Evolutionary conservation across 1,284 basidiomycete genomes (phyloP), one percentile per base, ranked within the genome.

Genomic region (Vanrija sp.): DNA sequence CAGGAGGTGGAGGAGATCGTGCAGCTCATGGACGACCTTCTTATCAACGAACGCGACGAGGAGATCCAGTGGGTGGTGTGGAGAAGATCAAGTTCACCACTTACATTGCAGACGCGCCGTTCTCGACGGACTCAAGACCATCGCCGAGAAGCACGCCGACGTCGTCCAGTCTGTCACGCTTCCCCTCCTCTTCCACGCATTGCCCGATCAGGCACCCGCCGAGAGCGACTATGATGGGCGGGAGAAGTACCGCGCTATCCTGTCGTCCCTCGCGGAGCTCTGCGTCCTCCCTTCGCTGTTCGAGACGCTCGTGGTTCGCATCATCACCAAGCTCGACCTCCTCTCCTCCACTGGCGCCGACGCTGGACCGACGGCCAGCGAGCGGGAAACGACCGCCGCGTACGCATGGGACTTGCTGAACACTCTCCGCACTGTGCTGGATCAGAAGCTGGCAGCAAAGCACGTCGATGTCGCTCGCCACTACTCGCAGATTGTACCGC

Each of bases 331-430:
- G 72, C 79, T 98, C 25, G 88, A 92, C 60, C 69, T 88, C 1
- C 73, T 74, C 14, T 57, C 83, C n/a, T 48, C 67, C 18, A 18
- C 44, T 3, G 26, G 29, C 3, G 38, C 46, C 7, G 19, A 39
- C 2, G 50, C 52, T 6, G 46, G 46, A 1, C 59, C 68, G 16
- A 65, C 64, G 15, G 61, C 58, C 19, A 49, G 26, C 15, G 79
- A 80, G 51, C 52, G 71, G 9, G 86, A 89, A 69, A 80, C 83
- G 14, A 78, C 73, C 18, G 83, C 87, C 1, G 88, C 90, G 10
- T 96, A 93, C 69, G 85, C 85, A 0, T 89, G 91, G 74, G 85
- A 91, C 29, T 80, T 96, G n/a, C 79, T 96, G 28, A 79, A 81
- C 55, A 83, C 87, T 0, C 74, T 96, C 4, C 78, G 80, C 2